A percentile compares a stretch with the other conserved stretches of the same genome.
phyloP scores from a whole-genome alignment of 2,329 filamentous ascomycete genomes.

The Cladosporium sp. region DNA sequence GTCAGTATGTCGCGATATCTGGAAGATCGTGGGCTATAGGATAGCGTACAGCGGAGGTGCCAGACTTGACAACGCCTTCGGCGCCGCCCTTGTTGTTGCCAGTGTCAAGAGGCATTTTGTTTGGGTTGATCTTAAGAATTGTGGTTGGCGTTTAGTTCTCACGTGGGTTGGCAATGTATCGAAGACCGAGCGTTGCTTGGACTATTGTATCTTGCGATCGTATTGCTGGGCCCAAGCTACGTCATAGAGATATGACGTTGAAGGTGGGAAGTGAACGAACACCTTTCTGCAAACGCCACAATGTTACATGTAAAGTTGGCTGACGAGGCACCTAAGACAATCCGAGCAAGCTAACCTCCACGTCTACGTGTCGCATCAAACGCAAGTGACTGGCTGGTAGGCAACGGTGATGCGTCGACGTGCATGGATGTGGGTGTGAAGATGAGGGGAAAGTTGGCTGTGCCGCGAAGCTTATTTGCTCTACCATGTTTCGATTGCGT shows the following conservation, averaged over 20 bases:
- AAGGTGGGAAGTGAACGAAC: neutral
- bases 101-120: slow-evolving; percentile 7
- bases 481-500: too few species aligned
- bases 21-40: neutral
- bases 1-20: slow-evolving; percentile 21
- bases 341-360: too few species aligned
- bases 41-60: slow-evolving; percentile 25
- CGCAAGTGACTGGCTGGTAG: too few species aligned
- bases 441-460: too few species aligned
- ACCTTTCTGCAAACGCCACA: too few species aligned
- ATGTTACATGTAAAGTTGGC: too few species aligned
- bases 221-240: neutral
- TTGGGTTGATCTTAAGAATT: neutral
- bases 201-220: neutral
- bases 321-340: too few species aligned
- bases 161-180: neutral
- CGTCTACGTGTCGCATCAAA: too few species aligned
- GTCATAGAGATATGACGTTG: slow-evolving; percentile 1
- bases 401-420: too few species aligned
- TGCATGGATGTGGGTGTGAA: too few species aligned
- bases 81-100: slow-evolving; percentile 21
- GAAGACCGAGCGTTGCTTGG: neutral
- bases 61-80: slow-evolving; percentile 26
- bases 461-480: too few species aligned
- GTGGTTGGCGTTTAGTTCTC: neutral